A percentile compares a stretch with the other conserved stretches of the same genome.
These are phyloP conservation scores for Haplographium delicatum DNA, from an alignment of 495 filamentous ascomycete genomes.

Conservation along the genomic window DNA sequence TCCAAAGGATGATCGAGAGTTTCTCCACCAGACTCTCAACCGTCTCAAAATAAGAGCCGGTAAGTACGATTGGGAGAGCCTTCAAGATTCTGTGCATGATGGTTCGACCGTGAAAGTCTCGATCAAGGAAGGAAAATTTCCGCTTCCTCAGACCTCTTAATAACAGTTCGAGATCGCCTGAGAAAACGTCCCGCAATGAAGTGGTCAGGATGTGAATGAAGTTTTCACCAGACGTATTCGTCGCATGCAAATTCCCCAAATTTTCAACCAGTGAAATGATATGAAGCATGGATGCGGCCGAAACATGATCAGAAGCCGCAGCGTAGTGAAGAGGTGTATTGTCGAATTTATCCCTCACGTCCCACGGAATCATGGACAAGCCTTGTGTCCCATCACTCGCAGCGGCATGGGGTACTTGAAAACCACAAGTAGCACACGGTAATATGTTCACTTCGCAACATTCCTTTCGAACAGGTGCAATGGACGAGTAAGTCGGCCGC, in stretches of 20 bases:
- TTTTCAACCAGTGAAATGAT: neutral
- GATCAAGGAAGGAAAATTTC: slow-evolving; percentile 1
- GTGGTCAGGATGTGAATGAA: slow-evolving; percentile 7
- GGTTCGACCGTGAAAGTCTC: slow-evolving; percentile 12
- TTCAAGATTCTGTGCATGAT: slow-evolving; percentile 2
- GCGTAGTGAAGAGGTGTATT: slow-evolving; percentile 10
- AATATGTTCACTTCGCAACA: neutral
- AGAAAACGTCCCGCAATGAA: neutral
- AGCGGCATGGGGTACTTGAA: too few species aligned
- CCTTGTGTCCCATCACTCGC: too few species aligned
- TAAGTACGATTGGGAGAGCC: too few species aligned
- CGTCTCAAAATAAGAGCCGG: too few species aligned
- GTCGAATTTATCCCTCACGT: slow-evolving; percentile 2
- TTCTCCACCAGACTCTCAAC: too few species aligned
- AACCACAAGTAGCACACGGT: too few species aligned
- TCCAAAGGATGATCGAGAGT: too few species aligned
- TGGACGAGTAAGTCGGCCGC: neutral
- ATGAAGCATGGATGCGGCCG: neutral
- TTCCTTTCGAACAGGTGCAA: neutral
- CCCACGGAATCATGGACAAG: too few species aligned
- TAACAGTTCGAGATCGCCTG: neutral
- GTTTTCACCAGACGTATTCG: slow-evolving; percentile 7
- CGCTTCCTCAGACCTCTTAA: neutral
- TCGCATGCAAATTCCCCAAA: slow-evolving; percentile 3
- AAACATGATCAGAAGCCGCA: neutral